Evolutionary conservation across 768 basidiomycete species (phyloP), one percentile per base, ranked within the genome.

Genomic region (Boletus sensibilis): DNA sequence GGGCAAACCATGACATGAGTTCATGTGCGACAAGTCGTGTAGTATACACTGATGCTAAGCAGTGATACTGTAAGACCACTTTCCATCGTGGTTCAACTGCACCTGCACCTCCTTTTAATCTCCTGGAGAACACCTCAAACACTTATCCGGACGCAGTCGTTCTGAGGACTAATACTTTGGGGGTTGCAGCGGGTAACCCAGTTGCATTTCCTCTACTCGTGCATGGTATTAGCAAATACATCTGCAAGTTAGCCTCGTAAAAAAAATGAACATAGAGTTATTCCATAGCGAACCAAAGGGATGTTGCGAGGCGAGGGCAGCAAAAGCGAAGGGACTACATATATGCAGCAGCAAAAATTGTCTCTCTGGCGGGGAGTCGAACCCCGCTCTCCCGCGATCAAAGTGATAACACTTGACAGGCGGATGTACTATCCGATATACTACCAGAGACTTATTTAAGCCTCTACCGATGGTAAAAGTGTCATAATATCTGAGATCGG

Each of bases 371-470:
- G 75, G 74, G 76, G 75, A 77, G 64, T 76, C 76, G 74, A 75
- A 75, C 74, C 75, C 74, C 67, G 74, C 70, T 69, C 64, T 76
- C 65, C 71, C 75, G 76, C 75, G 74, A 42, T 50, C 64, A 0
- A 21, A 29, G 52, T 11, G 29, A 2, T 20, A 4, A 4, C 21
- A 39, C 61, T 51, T 68, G 63, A 77, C 76, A 77, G 73, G 76
- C 77, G 76, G 77, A 69, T 77, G 75, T 77, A 77, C 76, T 77
- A 71, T 73, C 76, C 76, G 76, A 77, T 77, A 78, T 78, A 76
- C 75, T 77, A 77, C 75, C 75, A 75, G 68, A 76, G 74, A 75
- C 44, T 39, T 59, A 5, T 13, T 29, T 46, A 25, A n/a, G n/a
- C n/a, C 2, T 2, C 6, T 9, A 4, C 11, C 31, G 10, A 29